Evolutionary conservation across 495 filamentous ascomycete species (phyloP).

Genomic region (Penicillium coprophilum): DNA sequence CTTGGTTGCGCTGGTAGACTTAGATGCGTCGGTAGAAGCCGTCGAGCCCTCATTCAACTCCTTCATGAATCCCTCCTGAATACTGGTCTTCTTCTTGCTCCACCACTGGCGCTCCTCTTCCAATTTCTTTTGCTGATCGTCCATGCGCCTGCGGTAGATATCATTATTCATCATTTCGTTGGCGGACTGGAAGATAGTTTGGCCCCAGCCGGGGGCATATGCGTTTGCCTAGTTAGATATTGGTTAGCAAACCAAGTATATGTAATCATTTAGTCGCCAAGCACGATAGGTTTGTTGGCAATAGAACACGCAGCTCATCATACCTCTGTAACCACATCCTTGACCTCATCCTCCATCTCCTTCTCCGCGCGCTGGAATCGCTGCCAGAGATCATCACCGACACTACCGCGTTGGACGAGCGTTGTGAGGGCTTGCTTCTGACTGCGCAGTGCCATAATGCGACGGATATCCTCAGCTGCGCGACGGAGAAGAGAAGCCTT

Average conservation of each 20-base stretch:
- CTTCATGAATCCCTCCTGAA: constrained; percentile 79
- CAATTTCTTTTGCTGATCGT: constrained; percentile 64
- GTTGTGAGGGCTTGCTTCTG: constrained; percentile 82
- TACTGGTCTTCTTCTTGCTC: constrained; percentile 73
- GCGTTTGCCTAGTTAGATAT: constrained; percentile 69
- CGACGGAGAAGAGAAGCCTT: constrained; percentile 88
- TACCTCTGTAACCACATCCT: constrained; percentile 92
- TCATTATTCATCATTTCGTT: constrained; percentile 76
- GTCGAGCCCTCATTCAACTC: constrained; percentile 61
- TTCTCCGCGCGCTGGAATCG: constrained; percentile 87
- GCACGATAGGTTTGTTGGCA: background rate
- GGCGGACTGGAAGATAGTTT: constrained; percentile 92
- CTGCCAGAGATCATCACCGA: constrained; percentile 97
- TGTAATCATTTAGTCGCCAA: background rate
- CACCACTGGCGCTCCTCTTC: constrained; percentile 83
- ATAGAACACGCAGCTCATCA: constrained; percentile 9
- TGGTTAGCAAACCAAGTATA: constrained; percentile 4
- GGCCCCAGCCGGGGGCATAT: constrained; percentile 81
- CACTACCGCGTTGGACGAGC: constrained; percentile 82
- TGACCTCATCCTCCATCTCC: constrained; percentile 94
- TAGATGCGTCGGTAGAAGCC: constrained; percentile 21
- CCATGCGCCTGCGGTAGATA: constrained; percentile 58
- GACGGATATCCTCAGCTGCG: constrained; percentile 86
- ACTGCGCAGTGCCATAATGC: constrained; percentile 79
- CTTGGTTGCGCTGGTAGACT: constrained; percentile 24